Evolutionary conservation across 495 filamentous ascomycete genomes (phyloP).

Genomic region (Lindgomyces ingoldianus): DNA sequence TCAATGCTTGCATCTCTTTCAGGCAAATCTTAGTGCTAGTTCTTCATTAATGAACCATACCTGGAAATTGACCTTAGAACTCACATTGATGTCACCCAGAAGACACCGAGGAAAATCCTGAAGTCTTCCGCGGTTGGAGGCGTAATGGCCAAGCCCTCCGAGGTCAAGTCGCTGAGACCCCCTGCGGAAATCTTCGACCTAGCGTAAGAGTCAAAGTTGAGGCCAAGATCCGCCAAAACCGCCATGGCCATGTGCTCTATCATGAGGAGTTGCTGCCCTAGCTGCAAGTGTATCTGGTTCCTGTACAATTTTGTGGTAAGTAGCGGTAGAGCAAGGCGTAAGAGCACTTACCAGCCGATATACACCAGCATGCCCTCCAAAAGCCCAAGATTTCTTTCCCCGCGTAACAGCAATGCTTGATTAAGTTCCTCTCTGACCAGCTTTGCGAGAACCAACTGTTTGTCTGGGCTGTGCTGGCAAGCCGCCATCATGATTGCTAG

Average conservation of each 20-base stretch:
- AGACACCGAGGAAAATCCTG: not conserved
- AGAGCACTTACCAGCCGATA: not conserved
- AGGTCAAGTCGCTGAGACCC: not conserved
- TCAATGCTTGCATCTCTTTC: not conserved
- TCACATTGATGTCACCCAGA: not conserved
- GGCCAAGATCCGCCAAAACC: not conserved
- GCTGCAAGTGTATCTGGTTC: not conserved
- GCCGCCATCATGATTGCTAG: conserved; percentile 8
- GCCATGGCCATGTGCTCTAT: not conserved
- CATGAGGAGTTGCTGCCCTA: not conserved
- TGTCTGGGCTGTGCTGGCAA: not conserved
- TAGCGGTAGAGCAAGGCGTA: not conserved
- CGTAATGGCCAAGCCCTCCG: not conserved
- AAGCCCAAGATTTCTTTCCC: not conserved
- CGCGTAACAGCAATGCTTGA: not conserved
- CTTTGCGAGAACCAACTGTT: not conserved
- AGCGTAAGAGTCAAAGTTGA: not conserved
- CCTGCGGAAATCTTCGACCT: not conserved
- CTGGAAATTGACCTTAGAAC: not conserved
- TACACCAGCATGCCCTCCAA: conserved; percentile 2
- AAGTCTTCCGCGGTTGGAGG: not conserved
- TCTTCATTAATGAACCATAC: not conserved
- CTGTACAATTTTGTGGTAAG: too few relatives aligned
- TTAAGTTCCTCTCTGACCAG: conserved; percentile 3
- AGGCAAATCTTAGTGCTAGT: not conserved